These are phyloP conservation scores for Stipa capillata DNA, from an alignment of 176 grass and related monocot species.

Conservation along the genomic window DNA sequence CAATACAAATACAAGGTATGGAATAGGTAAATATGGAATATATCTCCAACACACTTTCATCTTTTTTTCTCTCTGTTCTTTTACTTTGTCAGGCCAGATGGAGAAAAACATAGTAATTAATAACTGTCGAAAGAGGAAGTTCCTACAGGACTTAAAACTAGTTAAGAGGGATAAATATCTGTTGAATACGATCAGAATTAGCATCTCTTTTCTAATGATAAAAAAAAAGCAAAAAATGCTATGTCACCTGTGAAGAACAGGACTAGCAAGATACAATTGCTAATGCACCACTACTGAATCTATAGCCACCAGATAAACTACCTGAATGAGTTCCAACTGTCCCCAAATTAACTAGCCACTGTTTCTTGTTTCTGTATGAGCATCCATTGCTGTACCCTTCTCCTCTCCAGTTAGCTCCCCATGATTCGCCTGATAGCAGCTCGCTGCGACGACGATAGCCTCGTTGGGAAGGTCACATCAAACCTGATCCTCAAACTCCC, in stretches of 20 bases:
- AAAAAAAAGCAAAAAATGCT: not conserved
- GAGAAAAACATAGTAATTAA: no score
- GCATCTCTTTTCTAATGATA: conserved; percentile 5
- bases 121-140: no score
- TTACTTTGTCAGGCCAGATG: no score
- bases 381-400: not conserved
- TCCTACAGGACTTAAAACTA: no score
- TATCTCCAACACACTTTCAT: no score
- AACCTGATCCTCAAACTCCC: conserved; percentile 49
- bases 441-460: conserved; percentile 31
- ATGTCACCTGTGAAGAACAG: conserved; percentile 4
- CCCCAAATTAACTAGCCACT: not conserved
- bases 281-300: not conserved
- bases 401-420: not conserved
- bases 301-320: not conserved
- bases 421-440: conserved; percentile 34
- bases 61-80: no score
- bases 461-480: conserved; percentile 38
- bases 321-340: conserved; percentile 1
- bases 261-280: conserved; percentile 2
- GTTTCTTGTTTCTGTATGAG: conserved; percentile 13
- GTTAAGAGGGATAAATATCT: no score
- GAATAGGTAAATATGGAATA: no score
- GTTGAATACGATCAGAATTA: not conserved
- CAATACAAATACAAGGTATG: no score